Evolutionary conservation across 306 rosid genomes (phyloP), one percentile per base, ranked within the genome.

Genomic region (Corylus avellana): DNA sequence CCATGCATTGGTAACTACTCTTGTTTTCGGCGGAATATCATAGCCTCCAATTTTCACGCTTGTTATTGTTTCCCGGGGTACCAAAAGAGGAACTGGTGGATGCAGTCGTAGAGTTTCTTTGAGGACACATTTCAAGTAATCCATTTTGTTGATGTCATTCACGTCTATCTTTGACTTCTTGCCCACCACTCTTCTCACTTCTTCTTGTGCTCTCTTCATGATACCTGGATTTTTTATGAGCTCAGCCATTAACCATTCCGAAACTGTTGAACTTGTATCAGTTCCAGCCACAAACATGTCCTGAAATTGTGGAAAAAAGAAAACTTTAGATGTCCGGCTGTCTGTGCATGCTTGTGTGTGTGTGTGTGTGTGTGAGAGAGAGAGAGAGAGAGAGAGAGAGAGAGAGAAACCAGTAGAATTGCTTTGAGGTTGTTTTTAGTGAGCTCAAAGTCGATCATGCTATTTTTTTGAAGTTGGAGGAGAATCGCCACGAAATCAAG

Each of bases 241-340:
- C 77, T 87, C 88, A 18, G 85, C 55, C 83, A 87, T 82, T 29
- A 74, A 8, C 88, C 86, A 84, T 27, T 79, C 77, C 44, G 58
- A 25, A 4, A 64, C 2, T 18, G 88, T 53, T 4, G 83, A 67
- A 1, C 72, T 53, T 0, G 90, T 51, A 16, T 84, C 72, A 42
- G 49, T 39, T 67, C 50, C 50, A 39, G 27, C 50, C 62, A 16
- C 39, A 46, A 84, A 67, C 84, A 84, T 75, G 70, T 87, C 84
- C 86, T 86, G 72, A 29, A 72, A 75, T 10, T 63, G 1, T 20
- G 6, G 16, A 67, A 53, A 48, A 37, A 17, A 42, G 0, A 66
- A 3, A 37, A 8, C 22, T 66, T 66, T 39, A 66, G 69, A 32
- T 8, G 25, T 20, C 13, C 12, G 51, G 20, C 1, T 57, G 63